These are phyloP conservation scores for Spinacia oleracea DNA, from an alignment of 179 eudicot species.

Conservation along the genomic window DNA sequence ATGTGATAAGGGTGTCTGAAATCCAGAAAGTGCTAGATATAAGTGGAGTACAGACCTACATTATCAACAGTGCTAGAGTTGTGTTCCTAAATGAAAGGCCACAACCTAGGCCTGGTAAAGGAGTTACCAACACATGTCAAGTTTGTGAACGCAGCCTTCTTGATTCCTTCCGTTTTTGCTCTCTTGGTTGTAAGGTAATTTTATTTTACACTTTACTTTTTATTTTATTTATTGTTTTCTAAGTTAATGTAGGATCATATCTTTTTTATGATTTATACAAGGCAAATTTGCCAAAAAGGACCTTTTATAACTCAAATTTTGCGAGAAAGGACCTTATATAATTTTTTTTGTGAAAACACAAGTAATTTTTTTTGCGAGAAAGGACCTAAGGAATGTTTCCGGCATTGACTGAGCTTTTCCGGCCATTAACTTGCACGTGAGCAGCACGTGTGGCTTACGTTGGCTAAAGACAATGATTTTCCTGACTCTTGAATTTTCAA, in stretches of 20 bases:
- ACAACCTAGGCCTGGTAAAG: slow-evolving; percentile 96
- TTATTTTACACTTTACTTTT: background rate
- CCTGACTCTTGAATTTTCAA: no score
- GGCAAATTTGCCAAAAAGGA: no score
- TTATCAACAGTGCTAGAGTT: slow-evolving; percentile 89
- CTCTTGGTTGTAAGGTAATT: slow-evolving; percentile 91
- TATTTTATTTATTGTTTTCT: background rate
- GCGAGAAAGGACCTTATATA: no score
- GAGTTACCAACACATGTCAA: slow-evolving; percentile 85
- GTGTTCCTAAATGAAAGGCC: slow-evolving; percentile 93
- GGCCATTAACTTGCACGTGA: no score
- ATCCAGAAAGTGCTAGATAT: slow-evolving; percentile 85
- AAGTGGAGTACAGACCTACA: slow-evolving; percentile 75
- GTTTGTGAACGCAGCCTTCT: slow-evolving; percentile 91
- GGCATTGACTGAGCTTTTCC: no score
- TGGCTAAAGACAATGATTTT: no score
- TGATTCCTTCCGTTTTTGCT: slow-evolving; percentile 89
- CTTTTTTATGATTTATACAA: background rate
- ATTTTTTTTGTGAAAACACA: no score
- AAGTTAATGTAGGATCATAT: background rate
- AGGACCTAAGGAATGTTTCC: no score
- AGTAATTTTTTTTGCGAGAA: no score
- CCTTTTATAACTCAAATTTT: no score
- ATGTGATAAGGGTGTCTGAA: slow-evolving; percentile 83
- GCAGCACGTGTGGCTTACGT: no score